Percentiles rank a stretch among this genome's conserved stretches.
Conservation (phyloP, 148 eudicot genomes). For the Talinum fruticosum region DNA sequence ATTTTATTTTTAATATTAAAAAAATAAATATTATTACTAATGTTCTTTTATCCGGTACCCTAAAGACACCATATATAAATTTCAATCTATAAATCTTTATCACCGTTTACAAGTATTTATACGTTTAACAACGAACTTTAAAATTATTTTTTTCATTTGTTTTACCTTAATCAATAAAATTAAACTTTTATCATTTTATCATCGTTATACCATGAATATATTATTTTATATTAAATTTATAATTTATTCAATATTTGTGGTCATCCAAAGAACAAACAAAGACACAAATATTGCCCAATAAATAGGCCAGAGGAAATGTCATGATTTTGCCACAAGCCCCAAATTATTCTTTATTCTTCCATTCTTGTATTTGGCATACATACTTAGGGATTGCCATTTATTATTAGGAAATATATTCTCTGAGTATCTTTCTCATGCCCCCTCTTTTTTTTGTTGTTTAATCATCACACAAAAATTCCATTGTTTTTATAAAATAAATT, state of each 20-base stretch:
- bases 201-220: neutral
- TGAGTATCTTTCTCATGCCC: neutral
- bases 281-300: neutral
- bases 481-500: neutral
- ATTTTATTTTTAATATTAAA: too few relatives aligned
- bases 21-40: too few relatives aligned
- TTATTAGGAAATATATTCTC: too few relatives aligned
- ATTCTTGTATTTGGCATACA: conserved; percentile 6
- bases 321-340: neutral
- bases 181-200: too few relatives aligned
- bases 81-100: too few relatives aligned
- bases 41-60: too few relatives aligned
- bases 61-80: too few relatives aligned
- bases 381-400: neutral
- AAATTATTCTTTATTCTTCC: neutral
- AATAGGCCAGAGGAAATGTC: neutral
- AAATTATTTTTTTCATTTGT: too few relatives aligned
- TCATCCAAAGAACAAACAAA: neutral
- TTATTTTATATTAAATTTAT: neutral
- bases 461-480: neutral
- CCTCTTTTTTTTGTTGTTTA: neutral
- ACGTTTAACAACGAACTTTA: too few relatives aligned
- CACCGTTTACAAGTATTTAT: too few relatives aligned
- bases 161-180: too few relatives aligned
- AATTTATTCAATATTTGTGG: neutral